Percentiles rank a stretch among this genome's conserved stretches.
These are phyloP conservation scores for Phytophthora ohioensis DNA, from an alignment of 352 stramenopile species.

Conservation along the genomic window DNA sequence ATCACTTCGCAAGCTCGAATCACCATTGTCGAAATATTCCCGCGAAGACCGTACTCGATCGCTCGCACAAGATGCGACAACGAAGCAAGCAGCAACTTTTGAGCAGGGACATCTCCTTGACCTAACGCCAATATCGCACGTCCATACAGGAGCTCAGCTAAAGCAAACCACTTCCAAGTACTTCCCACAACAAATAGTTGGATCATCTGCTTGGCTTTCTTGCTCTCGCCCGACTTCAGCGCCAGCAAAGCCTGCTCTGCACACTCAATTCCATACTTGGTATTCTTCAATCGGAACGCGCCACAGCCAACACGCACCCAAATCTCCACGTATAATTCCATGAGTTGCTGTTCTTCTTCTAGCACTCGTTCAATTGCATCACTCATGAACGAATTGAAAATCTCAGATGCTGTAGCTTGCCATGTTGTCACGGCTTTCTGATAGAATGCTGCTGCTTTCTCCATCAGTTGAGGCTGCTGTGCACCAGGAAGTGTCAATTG, in stretches of 20 bases:
- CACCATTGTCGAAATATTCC: slow-evolving; percentile 33
- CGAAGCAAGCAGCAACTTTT: slow-evolving; percentile 59
- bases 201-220: slow-evolving; percentile 19
- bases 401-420: slow-evolving; percentile 47
- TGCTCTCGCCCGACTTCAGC: slow-evolving; percentile 19
- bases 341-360: slow-evolving; percentile 65
- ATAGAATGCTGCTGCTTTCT: slow-evolving; percentile 63
- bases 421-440: slow-evolving; percentile 70
- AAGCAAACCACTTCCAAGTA: slow-evolving; percentile 75
- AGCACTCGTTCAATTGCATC: slow-evolving; percentile 32
- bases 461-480: slow-evolving; percentile 40
- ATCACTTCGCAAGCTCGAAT: slow-evolving; percentile 67
- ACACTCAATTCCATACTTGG: slow-evolving; percentile 66
- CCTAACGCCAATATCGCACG: slow-evolving; percentile 60
- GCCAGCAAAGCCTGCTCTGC: slow-evolving; percentile 48
- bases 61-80: slow-evolving; percentile 67
- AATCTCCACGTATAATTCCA: slow-evolving; percentile 74
- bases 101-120: slow-evolving; percentile 48
- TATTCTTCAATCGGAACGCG: slow-evolving; percentile 59
- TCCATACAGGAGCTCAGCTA: slow-evolving; percentile 70
- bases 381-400: slow-evolving; percentile 42
- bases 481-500: slow-evolving; percentile 19
- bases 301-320: slow-evolving; percentile 76
- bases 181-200: slow-evolving; percentile 33
- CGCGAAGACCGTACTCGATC: slow-evolving; percentile 47